Percentiles rank a stretch among this genome's conserved stretches.
Conservation (phyloP, 306 rosid species). For the Luffa acutangula region DNA sequence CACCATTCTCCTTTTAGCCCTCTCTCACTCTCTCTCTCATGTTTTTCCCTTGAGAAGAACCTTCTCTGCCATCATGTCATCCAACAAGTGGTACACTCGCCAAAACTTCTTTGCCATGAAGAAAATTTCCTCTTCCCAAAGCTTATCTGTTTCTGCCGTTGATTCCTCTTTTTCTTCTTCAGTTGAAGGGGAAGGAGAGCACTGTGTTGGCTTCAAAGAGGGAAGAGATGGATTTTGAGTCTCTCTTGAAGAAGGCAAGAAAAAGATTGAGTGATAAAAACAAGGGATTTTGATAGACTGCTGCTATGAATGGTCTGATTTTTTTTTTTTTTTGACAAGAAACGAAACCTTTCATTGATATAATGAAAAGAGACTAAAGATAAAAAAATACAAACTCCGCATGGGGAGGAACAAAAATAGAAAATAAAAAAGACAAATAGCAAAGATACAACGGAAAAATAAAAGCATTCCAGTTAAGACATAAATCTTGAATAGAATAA, state of each 20-base stretch:
- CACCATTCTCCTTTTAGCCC: not conserved
- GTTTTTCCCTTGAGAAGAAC: slow-evolving; percentile 25
- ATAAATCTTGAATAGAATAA: too few relatives aligned
- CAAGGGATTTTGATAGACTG: slow-evolving; percentile 18
- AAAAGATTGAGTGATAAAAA: slow-evolving; percentile 11
- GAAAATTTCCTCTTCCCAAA: slow-evolving; percentile 41
- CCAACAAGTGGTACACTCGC: slow-evolving; percentile 57
- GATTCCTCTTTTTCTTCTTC: slow-evolving; percentile 21
- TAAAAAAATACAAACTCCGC: too few relatives aligned
- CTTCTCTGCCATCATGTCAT: slow-evolving; percentile 77
- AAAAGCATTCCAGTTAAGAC: too few relatives aligned
- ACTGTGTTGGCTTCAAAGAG: slow-evolving; percentile 10
- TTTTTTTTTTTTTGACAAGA: too few relatives aligned
- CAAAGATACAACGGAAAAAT: too few relatives aligned
- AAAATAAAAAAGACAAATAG: too few relatives aligned
- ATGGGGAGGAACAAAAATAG: too few relatives aligned
- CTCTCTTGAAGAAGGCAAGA: slow-evolving; percentile 27
- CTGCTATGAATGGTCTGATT: too few relatives aligned
- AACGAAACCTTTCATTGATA: too few relatives aligned
- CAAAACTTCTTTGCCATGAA: slow-evolving; percentile 37
- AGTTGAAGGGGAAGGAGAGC: slow-evolving; percentile 14
- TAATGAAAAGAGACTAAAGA: too few relatives aligned
- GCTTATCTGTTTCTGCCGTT: slow-evolving; percentile 17
- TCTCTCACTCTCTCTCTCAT: too few relatives aligned
- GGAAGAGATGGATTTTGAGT: slow-evolving; percentile 28